Evolutionary conservation across 352 stramenopile species (phyloP).

Genomic region (Phytopythium delawarense): DNA sequence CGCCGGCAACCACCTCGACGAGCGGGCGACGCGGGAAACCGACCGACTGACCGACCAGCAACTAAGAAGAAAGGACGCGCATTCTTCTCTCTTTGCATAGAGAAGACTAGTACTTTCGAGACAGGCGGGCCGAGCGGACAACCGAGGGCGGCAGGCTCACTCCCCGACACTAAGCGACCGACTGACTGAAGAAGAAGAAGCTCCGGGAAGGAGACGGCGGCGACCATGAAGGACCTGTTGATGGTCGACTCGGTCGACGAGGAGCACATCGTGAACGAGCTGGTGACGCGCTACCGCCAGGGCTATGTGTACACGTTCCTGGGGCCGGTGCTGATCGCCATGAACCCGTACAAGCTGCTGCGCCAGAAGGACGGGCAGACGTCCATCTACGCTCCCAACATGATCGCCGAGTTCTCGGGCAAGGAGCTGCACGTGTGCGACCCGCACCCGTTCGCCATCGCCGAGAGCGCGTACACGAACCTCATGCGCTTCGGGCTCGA

Average conservation of each 20-base stretch:
- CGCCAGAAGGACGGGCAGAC: slow-evolving; percentile 48
- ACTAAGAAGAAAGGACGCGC: background rate
- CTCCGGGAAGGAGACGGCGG: background rate
- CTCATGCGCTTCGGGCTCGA: slow-evolving; percentile 86
- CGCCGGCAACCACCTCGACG: slow-evolving; percentile 5
- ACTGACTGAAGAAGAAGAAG: background rate
- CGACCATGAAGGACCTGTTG: slow-evolving; percentile 63
- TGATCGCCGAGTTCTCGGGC: slow-evolving; percentile 75
- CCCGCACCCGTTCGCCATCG: slow-evolving; percentile 83
- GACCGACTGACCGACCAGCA: background rate
- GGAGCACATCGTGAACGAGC: slow-evolving; percentile 67
- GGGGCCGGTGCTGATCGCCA: slow-evolving; percentile 86
- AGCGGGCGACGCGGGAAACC: slow-evolving; percentile 1
- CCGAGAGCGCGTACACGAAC: slow-evolving; percentile 84
- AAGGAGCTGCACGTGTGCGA: slow-evolving; percentile 80
- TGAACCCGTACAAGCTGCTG: slow-evolving; percentile 90
- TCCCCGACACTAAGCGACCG: background rate
- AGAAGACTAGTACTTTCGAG: background rate
- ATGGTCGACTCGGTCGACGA: slow-evolving; percentile 78
- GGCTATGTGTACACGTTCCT: slow-evolving; percentile 90
- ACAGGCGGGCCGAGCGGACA: background rate
- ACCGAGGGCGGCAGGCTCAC: background rate
- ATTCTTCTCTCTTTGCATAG: background rate
- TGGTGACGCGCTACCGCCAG: slow-evolving; percentile 74
- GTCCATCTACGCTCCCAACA: slow-evolving; percentile 77